Percentiles rank a stretch among this genome's conserved stretches.
phyloP scores from a whole-genome alignment of 2,329 filamentous ascomycete genomes.

The Aureobasidium sp. region DNA sequence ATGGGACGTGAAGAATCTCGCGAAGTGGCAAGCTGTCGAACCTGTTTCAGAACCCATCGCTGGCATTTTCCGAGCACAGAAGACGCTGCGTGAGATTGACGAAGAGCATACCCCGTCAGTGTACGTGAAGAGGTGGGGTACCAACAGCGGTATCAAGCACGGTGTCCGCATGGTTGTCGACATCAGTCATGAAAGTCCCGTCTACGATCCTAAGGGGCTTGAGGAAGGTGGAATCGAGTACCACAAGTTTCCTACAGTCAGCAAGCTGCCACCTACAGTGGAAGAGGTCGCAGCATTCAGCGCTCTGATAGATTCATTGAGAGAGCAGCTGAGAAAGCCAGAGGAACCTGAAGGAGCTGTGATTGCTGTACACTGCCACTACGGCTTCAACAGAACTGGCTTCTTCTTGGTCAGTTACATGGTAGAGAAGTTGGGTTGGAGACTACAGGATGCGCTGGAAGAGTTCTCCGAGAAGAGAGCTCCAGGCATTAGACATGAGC shows the following conservation, averaged over 20 bases:
- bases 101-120: slow-evolving; percentile 66
- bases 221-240: slow-evolving; percentile 37
- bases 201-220: slow-evolving; percentile 63
- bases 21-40: slow-evolving; percentile 77
- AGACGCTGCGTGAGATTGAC: slow-evolving; percentile 86
- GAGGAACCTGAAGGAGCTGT: slow-evolving; percentile 29
- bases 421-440: slow-evolving; percentile 67
- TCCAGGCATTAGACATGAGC: slow-evolving; percentile 79
- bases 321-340: slow-evolving; percentile 25
- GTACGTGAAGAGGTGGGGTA: slow-evolving; percentile 61
- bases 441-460: slow-evolving; percentile 67
- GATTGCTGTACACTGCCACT: slow-evolving; percentile 88
- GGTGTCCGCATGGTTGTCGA: slow-evolving; percentile 55
- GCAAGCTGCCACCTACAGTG: slow-evolving; percentile 69
- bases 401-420: slow-evolving; percentile 87
- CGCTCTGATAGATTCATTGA: slow-evolving; percentile 43
- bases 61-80: slow-evolving; percentile 77
- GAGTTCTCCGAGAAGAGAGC: slow-evolving; percentile 64
- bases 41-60: slow-evolving; percentile 69
- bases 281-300: slow-evolving; percentile 55
- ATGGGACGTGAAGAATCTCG: slow-evolving; percentile 95
- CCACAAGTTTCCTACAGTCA: slow-evolving; percentile 85
- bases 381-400: slow-evolving; percentile 89
- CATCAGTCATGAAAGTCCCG: slow-evolving; percentile 82
- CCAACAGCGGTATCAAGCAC: slow-evolving; percentile 52